phyloP scores from a whole-genome alignment of 768 basidiomycete genomes.

The Phylloporus rhodoxanthus region DNA sequence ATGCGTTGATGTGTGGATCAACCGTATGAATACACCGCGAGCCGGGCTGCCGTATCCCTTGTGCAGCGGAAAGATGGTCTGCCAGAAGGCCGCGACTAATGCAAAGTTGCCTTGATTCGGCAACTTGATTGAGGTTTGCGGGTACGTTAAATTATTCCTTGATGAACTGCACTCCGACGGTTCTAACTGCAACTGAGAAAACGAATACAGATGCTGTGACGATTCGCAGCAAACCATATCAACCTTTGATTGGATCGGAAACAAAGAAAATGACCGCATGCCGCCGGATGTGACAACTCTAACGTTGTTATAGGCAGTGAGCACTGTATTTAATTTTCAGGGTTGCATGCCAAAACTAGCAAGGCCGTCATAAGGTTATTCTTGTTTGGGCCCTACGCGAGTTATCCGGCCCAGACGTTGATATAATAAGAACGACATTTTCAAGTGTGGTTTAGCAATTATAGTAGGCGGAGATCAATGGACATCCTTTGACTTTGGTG shows the following conservation, averaged over 20 bases:
- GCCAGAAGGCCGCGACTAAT: neutral
- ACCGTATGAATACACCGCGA: neutral
- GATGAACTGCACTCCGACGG: neutral
- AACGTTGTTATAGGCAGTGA: neutral
- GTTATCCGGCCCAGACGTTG: too few relatives aligned
- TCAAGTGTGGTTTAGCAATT: too few relatives aligned
- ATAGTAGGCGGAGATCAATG: neutral
- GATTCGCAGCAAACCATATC: neutral
- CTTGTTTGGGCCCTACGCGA: too few relatives aligned
- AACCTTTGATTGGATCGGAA: neutral
- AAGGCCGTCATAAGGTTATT: too few relatives aligned
- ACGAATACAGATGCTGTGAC: neutral
- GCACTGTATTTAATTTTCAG: neutral
- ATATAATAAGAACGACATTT: neutral
- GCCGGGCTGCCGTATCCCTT: neutral
- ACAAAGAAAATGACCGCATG: neutral
- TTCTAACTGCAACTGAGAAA: neutral
- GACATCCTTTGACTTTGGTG: neutral
- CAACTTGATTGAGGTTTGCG: neutral
- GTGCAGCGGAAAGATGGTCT: neutral
- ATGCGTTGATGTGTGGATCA: neutral
- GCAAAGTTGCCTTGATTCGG: neutral
- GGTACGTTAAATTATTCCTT: neutral
- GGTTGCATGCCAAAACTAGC: too few relatives aligned
- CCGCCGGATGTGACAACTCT: too few relatives aligned